Evolutionary conservation across 2,329 filamentous ascomycete genomes (phyloP).

Genomic region (Lasiodiplodia sp.): DNA sequence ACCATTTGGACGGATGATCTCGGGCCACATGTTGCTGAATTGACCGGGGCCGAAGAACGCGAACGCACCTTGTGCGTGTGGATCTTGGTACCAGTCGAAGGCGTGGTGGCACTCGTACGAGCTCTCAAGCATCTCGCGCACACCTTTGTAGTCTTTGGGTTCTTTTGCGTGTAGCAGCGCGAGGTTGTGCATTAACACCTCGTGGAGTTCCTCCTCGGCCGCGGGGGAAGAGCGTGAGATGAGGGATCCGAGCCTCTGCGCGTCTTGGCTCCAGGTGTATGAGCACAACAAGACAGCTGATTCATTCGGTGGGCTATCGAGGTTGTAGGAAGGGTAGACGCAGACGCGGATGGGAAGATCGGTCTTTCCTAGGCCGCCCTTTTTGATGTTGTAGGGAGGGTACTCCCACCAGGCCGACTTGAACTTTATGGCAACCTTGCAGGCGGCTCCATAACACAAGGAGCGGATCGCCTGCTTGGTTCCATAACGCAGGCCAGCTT

Average conservation of each 20-base stretch:
- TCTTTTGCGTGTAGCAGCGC: conserved; percentile 37
- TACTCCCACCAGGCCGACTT: conserved; percentile 45
- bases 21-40: conserved; percentile 38
- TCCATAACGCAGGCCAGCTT: conserved; percentile 34
- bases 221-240: conserved; percentile 31
- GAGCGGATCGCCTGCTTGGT: conserved; percentile 43
- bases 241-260: conserved; percentile 42
- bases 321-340: conserved; percentile 51
- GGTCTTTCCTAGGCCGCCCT: conserved; percentile 41
- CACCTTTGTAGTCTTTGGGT: background rate
- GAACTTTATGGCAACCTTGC: conserved; percentile 51
- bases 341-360: conserved; percentile 43
- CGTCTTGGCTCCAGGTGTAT: conserved; percentile 50
- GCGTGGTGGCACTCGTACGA: background rate
- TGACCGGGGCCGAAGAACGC: conserved; percentile 52
- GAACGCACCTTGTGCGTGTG: conserved; percentile 47
- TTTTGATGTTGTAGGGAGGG: conserved; percentile 33
- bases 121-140: background rate
- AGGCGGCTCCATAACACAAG: conserved; percentile 41
- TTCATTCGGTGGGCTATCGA: conserved; percentile 34
- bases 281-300: conserved; percentile 46
- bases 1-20: conserved; percentile 12
- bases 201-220: conserved; percentile 37
- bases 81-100: conserved; percentile 50
- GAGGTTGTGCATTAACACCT: conserved; percentile 41